phyloP scores from a whole-genome alignment of 2,329 filamentous ascomycete species.

The Zymoseptoria tritici region DNA sequence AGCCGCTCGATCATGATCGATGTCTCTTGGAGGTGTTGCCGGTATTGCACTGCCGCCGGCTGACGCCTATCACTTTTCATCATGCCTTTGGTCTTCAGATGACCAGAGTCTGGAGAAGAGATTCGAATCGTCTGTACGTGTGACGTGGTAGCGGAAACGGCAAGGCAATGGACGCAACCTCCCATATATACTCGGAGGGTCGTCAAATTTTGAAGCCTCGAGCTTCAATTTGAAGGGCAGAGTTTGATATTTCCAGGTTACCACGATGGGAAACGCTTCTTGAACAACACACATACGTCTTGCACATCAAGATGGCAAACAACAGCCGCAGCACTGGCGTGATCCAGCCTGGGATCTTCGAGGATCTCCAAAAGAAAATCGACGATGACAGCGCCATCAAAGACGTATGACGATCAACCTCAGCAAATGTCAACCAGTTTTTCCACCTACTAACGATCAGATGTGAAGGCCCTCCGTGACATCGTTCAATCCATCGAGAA shows the following conservation, averaged over 20 bases:
- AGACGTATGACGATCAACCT: constrained; percentile 49
- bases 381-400: constrained; percentile 78
- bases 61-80: constrained; percentile 14
- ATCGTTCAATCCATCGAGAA: constrained; percentile 77
- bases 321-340: constrained; percentile 22
- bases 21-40: constrained; percentile 8
- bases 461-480: constrained; percentile 59
- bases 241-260: neutral
- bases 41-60: constrained; percentile 12
- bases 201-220: neutral
- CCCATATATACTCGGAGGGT: neutral
- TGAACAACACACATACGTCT: neutral
- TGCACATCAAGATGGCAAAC: neutral
- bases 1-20: constrained; percentile 8
- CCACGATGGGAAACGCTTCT: neutral
- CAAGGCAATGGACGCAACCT: neutral
- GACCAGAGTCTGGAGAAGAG: constrained; percentile 6
- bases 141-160: neutral
- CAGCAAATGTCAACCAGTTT: neutral
- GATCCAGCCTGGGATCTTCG: constrained; percentile 56
- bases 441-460: neutral
- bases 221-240: neutral
- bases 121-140: neutral
- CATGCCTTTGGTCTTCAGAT: neutral
- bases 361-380: constrained; percentile 78